Conservation (phyloP, 2,329 filamentous ascomycete species). For the Aspergillus versicolor region DNA sequence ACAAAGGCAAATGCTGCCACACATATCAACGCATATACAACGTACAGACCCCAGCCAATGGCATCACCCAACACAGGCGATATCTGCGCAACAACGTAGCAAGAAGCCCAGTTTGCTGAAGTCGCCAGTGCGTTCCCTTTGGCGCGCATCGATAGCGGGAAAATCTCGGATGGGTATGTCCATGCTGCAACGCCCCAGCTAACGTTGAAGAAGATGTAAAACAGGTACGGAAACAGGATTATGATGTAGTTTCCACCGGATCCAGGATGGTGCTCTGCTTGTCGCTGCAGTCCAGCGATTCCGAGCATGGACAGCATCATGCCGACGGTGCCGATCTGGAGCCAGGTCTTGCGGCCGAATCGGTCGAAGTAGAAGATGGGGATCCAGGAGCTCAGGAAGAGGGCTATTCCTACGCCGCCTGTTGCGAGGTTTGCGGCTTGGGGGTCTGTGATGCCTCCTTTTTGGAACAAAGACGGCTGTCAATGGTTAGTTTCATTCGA, state of each 20-base stretch:
- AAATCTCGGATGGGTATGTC: conserved; percentile 22
- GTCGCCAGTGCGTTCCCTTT: conserved; percentile 12
- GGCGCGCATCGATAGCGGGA: conserved; percentile 12
- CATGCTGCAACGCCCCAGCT: conserved; percentile 22
- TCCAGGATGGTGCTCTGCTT: conserved; percentile 13
- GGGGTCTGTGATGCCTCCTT: conserved; percentile 17
- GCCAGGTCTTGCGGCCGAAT: conserved; percentile 20
- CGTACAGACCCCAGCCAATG: conserved; percentile 20
- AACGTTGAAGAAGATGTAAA: conserved; percentile 24
- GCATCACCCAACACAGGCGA: conserved; percentile 16
- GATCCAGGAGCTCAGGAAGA: conserved; percentile 19
- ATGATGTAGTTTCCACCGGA: conserved; percentile 15
- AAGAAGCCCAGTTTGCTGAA: conserved; percentile 14
- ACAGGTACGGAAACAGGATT: conserved; percentile 20
- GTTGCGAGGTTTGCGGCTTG: conserved; percentile 17
- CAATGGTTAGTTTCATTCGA: background rate
- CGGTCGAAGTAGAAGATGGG: conserved; percentile 20
- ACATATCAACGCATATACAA: conserved; percentile 21
- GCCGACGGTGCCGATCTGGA: conserved; percentile 20
- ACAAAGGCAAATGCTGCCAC: conserved; percentile 20
- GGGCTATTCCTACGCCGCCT: conserved; percentile 14
- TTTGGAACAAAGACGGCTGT: conserved; percentile 19
- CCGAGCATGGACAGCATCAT: conserved; percentile 20
- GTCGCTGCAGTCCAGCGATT: conserved; percentile 20
- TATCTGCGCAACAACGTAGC: conserved; percentile 20